Percentiles rank a stretch among this genome's conserved stretches.
These are phyloP conservation scores for Talaromyces verruculosus DNA, from an alignment of 2,329 filamentous ascomycete species.

Conservation along the genomic window DNA sequence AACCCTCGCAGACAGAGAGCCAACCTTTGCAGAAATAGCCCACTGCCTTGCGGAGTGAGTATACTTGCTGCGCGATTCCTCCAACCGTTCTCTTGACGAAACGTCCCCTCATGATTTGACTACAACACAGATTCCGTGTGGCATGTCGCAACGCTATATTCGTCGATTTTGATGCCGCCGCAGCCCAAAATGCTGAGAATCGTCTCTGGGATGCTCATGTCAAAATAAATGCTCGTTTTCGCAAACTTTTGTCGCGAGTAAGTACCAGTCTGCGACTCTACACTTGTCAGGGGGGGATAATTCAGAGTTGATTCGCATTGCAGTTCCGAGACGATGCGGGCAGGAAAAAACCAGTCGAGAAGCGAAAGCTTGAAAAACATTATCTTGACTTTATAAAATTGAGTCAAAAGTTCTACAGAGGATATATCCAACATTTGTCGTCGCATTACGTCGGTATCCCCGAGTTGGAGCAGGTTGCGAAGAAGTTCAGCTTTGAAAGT, in stretches of 20 bases:
- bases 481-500: constrained; percentile 51
- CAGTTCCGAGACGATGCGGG: constrained; percentile 53
- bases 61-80: neutral
- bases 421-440: constrained; percentile 76
- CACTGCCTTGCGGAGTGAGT: constrained; percentile 45
- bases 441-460: constrained; percentile 57
- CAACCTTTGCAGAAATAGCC: constrained; percentile 52
- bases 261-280: constrained; percentile 26
- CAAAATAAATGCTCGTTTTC: constrained; percentile 74
- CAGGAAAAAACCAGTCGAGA: constrained; percentile 59
- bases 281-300: neutral
- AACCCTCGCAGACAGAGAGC: constrained; percentile 52
- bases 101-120: constrained; percentile 19
- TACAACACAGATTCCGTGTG: constrained; percentile 62
- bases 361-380: constrained; percentile 75
- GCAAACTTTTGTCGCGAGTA: constrained; percentile 63
- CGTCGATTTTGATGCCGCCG: constrained; percentile 54
- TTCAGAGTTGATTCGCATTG: constrained; percentile 11
- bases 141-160: constrained; percentile 72
- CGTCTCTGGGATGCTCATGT: constrained; percentile 78
- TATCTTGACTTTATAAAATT: constrained; percentile 85
- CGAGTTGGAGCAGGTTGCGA: constrained; percentile 59
- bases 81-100: neutral
- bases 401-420: constrained; percentile 83
- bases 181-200: constrained; percentile 64